Base-by-base conservation (phyloP, 306 rosid species). In the Prunus davidiana region DNA sequence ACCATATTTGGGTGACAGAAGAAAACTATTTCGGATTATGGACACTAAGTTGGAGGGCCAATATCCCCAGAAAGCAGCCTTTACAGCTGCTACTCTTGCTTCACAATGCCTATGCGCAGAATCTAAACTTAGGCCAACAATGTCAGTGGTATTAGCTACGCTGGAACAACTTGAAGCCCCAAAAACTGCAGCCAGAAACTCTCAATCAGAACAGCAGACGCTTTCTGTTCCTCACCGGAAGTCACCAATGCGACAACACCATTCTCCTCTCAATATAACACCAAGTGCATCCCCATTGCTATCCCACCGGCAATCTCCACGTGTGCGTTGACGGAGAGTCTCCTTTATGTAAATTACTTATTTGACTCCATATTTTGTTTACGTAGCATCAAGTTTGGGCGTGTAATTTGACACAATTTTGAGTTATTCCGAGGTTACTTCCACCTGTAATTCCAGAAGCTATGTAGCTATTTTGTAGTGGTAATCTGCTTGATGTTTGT, bases 1-100 rank as follows among this genome's bases (percentile, higher is more conserved):
- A 50, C 99, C 96, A 30, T 95, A 92, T 76, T 74, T 95, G 49
- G 79, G 89, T 6, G 99, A 95, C 52, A 92, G 83, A 64, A 54
- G 97, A 69, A 92, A 83, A 79, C 72, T 90, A 62, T 90, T 92
- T 76, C 83, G 99, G 78, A 95, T 95, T 6, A 95, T 95, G 99
- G 97, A 95, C 78, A 89, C 97, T 52, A 88, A 92, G 68, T 60
- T 95, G 76, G 99, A 89, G 67, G 98, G 99, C 12, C 97, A 88
- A 63, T 95, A 95, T 71, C 96, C 97, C 0, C 91, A 89, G 62
- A 91, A 92, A 74, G 96, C 89, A 46, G 97, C 99, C 70, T 84
- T 45, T 72, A 78, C 76, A 65, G 97, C 96, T 38, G 97, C 99
- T 4, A 76, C 85, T 41, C 88, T 95, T 13, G 96, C 97, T 25